Base-by-base conservation (phyloP, 208 protist species). In the Acanthamoeba quina region DNA sequence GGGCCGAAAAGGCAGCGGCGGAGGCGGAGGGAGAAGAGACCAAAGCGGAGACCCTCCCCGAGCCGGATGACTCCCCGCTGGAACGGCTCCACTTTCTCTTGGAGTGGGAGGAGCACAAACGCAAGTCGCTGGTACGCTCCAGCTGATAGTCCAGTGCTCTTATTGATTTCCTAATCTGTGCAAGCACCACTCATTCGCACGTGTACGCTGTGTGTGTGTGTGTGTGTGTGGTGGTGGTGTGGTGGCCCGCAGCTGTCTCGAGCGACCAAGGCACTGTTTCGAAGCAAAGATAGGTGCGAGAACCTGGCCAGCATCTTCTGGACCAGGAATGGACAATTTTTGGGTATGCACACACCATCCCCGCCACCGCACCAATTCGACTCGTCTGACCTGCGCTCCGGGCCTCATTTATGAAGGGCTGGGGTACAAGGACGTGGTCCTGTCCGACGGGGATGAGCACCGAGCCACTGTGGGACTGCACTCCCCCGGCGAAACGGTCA, bases 221-320 rank as follows among this genome's bases (percentile, higher is more conserved):
- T 64, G 49, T 54, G 7, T 11, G 49, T 54, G 49, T 54, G 49
- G 7, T 54, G 49, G 11, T 13, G 7, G 49, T 4, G 49, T 54
- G 49, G 52, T 19, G 52, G 52, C 0, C 52, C 13, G 52, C 66
- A 74, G 66, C 21, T 74, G 66, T 74, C 66, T 15, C 31, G 66
- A 19, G 66, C 66, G 21, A 44, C 66, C 31, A 74, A 74, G 13
- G 66, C 29, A n/a, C 29, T 74, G 66, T n/a, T 83, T 17, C 13
- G 11, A 4, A 37, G 47, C 34, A 26, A 9, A 5, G 47, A 17
- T 3, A 6, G 24, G 26, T 37, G 5, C 74, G 74, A 56, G 13
- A 58, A 83, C 26, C 74, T 83, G 37, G 74, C 44, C 15, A 83
- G 44, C 41, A 83, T 83, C 74, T 83, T 83, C 74, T 83, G 74